Base-by-base conservation (phyloP, 257 asterid species). In the Verbena officinalis region DNA sequence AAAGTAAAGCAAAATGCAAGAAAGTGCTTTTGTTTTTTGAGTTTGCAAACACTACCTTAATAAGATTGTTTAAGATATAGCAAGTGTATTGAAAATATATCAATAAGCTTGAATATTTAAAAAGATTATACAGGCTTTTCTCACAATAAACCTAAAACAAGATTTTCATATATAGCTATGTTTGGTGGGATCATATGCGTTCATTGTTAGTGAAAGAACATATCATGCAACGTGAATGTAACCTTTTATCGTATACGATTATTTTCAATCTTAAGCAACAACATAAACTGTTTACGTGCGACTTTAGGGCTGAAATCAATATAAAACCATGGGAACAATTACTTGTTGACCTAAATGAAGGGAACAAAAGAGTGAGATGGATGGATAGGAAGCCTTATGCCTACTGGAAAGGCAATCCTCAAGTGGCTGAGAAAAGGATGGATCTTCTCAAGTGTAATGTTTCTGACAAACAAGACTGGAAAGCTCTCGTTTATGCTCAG, bases 371-470 rank as follows among this genome's bases (percentile, higher is more conserved):
- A 75, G 71, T 53, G 0, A 73, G 30, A 56, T 88, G 96, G 94
- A 54, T 33, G 8, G 85, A 81, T 34, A 79, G 96, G 62, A 86
- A 81, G 65, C 87, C 87, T 5, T 48, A 76, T 59, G 96, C 94
- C 17, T 88, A 69, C 60, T 88, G 96, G 96, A 88, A 85, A 55
- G 96, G 96, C 30, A 83, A 84, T 65, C 87, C 84, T 4, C 19
- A 1, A 7, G 86, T 85, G 55, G 74, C 94, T 33, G 31, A 44
- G 38, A 72, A 74, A 31, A 79, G 96, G 80, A 65, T 19, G 78
- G 91, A 83, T 65, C 66, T 88, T 69, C 80, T 82, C 58, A 81
- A 69, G 38, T 88, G 96, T 67, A 76, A 85, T 65, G 83, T 75
- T 15, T 75, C 93, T 0, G 81, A 72, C 5, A 23, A 71, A 38